A percentile compares a stretch with the other conserved stretches of the same genome.
Evolutionary conservation across 768 basidiomycete genomes (phyloP).

Genomic region (Termitomyces bulborhizus): DNA sequence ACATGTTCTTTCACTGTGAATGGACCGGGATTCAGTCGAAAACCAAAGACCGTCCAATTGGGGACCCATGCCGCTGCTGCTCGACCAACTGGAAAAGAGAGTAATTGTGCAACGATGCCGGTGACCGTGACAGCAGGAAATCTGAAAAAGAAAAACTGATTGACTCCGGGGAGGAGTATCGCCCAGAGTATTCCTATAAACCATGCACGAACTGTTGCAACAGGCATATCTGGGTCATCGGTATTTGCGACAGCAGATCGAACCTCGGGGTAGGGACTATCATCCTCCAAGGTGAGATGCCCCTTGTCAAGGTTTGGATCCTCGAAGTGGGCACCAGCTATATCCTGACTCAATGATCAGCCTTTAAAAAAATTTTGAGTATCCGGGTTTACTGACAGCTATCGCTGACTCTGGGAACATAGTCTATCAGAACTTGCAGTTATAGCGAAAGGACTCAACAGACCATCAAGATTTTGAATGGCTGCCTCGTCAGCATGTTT

Average conservation of each 20-base stretch:
- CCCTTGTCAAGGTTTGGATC: slow-evolving; percentile 42
- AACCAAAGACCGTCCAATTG: slow-evolving; percentile 48
- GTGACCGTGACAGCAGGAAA: slow-evolving; percentile 32
- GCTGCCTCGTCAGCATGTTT: slow-evolving; percentile 17
- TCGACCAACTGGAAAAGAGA: slow-evolving; percentile 65
- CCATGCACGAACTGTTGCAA: slow-evolving; percentile 46
- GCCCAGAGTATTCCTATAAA: slow-evolving; percentile 49
- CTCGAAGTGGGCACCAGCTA: slow-evolving; percentile 33
- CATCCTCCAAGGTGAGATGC: slow-evolving; percentile 41
- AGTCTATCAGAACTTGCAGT: not conserved
- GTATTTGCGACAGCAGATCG: slow-evolving; percentile 62
- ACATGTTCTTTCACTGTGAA: slow-evolving; percentile 79
- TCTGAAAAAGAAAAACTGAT: slow-evolving; percentile 52
- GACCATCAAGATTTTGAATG: slow-evolving; percentile 18
- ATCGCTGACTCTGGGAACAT: slow-evolving; percentile 20
- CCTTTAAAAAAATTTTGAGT: no score
- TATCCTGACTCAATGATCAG: slow-evolving; percentile 15
- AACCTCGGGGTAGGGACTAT: slow-evolving; percentile 77
- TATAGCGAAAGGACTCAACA: slow-evolving; percentile 5
- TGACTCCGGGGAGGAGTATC: slow-evolving; percentile 48
- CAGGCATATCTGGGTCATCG: slow-evolving; percentile 56
- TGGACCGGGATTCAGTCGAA: slow-evolving; percentile 66
- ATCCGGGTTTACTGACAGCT: slow-evolving; percentile 17
- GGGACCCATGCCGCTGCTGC: slow-evolving; percentile 50
- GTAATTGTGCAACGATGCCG: slow-evolving; percentile 59